Percentiles rank a stretch among this genome's conserved stretches.
These are phyloP conservation scores for Berberis thunbergii DNA, from an alignment of 164 flowering plant genomes.

Conservation along the genomic window DNA sequence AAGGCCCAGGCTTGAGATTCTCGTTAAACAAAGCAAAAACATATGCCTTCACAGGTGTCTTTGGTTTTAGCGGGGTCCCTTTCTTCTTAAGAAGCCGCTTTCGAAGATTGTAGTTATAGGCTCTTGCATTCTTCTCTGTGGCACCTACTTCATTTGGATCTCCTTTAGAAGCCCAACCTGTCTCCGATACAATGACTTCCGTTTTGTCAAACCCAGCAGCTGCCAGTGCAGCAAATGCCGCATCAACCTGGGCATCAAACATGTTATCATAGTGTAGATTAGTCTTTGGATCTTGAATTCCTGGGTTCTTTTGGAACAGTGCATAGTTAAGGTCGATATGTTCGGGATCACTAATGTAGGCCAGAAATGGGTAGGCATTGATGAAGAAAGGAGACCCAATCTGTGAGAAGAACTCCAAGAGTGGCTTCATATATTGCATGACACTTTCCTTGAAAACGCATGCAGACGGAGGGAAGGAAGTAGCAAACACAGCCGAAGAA, in stretches of 20 bases:
- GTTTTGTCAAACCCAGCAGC: slow-evolving; percentile 50
- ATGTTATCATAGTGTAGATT: slow-evolving; percentile 79
- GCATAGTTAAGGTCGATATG: slow-evolving; percentile 69
- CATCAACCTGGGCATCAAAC: slow-evolving; percentile 76
- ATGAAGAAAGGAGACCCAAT: slow-evolving; percentile 64
- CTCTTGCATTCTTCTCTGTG: slow-evolving; percentile 43
- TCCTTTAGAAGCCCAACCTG: slow-evolving; percentile 86
- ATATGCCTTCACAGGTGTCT: slow-evolving; percentile 46
- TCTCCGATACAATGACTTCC: slow-evolving; percentile 78
- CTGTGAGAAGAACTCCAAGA: slow-evolving; percentile 57
- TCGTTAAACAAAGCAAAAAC: slow-evolving; percentile 80
- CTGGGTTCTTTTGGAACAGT: slow-evolving; percentile 44
- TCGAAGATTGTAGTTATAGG: slow-evolving; percentile 49
- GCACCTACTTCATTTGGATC: slow-evolving; percentile 68
- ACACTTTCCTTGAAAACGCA: slow-evolving; percentile 52
- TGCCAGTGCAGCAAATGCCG: slow-evolving; percentile 67
- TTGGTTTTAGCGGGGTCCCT: slow-evolving; percentile 76
- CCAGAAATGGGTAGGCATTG: slow-evolving; percentile 80
- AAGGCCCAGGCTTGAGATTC: slow-evolving; percentile 64
- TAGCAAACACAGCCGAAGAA: slow-evolving; percentile 62
- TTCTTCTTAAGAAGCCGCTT: slow-evolving; percentile 53
- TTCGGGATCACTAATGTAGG: slow-evolving; percentile 57
- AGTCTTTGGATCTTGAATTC: slow-evolving; percentile 55
- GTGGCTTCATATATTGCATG: slow-evolving; percentile 53
- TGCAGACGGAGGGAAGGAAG: slow-evolving; percentile 69